phyloP scores from a whole-genome alignment of 768 basidiomycete genomes.

The Mycena epipterygia region DNA sequence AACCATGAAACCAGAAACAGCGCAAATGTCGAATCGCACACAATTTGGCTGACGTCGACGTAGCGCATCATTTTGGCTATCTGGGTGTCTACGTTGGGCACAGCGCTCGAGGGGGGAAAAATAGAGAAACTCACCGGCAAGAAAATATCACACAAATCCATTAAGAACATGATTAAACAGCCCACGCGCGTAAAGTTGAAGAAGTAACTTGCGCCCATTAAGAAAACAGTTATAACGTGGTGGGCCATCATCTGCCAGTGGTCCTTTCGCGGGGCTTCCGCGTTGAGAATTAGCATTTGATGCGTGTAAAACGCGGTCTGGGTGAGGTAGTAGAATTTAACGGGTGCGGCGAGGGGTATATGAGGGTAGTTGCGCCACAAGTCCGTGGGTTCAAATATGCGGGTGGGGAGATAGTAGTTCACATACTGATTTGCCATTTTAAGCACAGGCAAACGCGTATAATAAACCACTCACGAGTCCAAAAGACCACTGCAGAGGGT shows the following conservation, averaged over 20 bases:
- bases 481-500: slow-evolving; percentile 78
- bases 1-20: slow-evolving; percentile 93
- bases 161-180: slow-evolving; percentile 88
- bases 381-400: slow-evolving; percentile 70
- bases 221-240: slow-evolving; percentile 88
- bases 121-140: slow-evolving; percentile 74
- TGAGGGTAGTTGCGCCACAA: slow-evolving; percentile 91
- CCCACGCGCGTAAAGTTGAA: slow-evolving; percentile 92
- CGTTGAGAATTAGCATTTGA: slow-evolving; percentile 92
- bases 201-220: slow-evolving; percentile 85
- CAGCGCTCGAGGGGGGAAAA: not conserved
- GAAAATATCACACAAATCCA: slow-evolving; percentile 96
- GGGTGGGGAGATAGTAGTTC: slow-evolving; percentile 78
- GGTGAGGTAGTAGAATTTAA: slow-evolving; percentile 92
- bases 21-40: slow-evolving; percentile 83
- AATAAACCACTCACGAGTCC: slow-evolving; percentile 79
- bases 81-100: slow-evolving; percentile 51
- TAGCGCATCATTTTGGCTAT: slow-evolving; percentile 96
- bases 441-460: slow-evolving; percentile 13
- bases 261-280: slow-evolving; percentile 93
- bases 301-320: slow-evolving; percentile 93
- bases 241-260: slow-evolving; percentile 97
- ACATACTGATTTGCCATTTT: slow-evolving; percentile 74
- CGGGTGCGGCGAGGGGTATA: slow-evolving; percentile 77
- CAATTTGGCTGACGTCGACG: slow-evolving; percentile 68